phyloP scores from a whole-genome alignment of 176 grass and related monocot genomes.

The Musa beccarii region DNA sequence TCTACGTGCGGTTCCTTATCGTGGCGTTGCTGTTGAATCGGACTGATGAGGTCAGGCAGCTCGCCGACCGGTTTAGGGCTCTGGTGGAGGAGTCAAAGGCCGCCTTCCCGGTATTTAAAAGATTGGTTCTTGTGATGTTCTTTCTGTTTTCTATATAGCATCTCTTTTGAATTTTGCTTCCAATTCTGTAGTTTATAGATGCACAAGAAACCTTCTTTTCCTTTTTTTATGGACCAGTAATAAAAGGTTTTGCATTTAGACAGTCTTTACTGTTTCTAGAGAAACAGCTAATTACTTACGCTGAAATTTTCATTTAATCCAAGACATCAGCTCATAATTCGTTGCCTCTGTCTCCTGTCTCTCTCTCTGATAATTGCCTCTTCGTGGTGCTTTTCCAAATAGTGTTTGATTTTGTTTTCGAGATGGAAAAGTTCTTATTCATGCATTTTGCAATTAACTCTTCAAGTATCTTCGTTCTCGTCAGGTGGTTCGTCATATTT shows the following conservation, averaged over 20 bases:
- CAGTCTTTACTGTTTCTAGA: not conserved
- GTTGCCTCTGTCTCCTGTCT: not conserved
- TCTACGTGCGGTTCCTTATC: conserved; percentile 69
- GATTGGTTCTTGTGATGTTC: not conserved
- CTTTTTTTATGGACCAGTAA: not conserved
- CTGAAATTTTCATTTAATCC: not conserved
- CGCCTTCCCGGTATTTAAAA: conserved; percentile 54
- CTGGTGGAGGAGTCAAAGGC: conserved; percentile 69
- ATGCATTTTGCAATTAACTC: too few species aligned
- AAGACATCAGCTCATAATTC: not conserved
- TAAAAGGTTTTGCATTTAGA: not conserved
- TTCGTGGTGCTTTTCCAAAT: not conserved
- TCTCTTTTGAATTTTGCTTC: not conserved
- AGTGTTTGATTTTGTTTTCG: not conserved
- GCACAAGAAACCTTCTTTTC: not conserved
- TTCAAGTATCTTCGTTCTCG: too few species aligned
- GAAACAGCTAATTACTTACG: not conserved
- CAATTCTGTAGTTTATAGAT: not conserved
- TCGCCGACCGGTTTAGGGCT: conserved; percentile 48
- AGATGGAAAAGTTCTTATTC: not conserved
- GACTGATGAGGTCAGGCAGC: conserved; percentile 58
- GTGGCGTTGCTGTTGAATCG: conserved; percentile 75
- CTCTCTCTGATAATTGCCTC: not conserved
- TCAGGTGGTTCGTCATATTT: too few species aligned
- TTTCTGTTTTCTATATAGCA: not conserved